Evolutionary conservation across 371 early-diverging fungal species (phyloP).

Genomic region (Furculomyces boomerangus): DNA sequence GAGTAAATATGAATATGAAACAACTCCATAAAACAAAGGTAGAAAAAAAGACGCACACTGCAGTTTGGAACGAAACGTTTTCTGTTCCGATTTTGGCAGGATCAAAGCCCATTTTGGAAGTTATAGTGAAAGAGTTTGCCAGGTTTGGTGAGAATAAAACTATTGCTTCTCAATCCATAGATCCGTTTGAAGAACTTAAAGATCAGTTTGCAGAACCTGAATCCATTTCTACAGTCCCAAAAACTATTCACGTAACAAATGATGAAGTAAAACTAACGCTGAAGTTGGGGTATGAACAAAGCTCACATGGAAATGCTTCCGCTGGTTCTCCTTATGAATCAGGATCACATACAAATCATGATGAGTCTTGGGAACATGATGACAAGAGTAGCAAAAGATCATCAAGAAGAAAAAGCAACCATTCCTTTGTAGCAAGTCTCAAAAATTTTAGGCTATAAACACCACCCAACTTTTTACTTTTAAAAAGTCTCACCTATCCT

Average conservation of each 20-base stretch:
- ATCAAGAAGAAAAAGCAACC: too few species aligned
- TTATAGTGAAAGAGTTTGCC: slow-evolving; percentile 45
- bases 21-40: slow-evolving; percentile 47
- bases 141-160: slow-evolving; percentile 38
- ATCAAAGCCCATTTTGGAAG: slow-evolving; percentile 27
- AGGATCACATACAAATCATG: too few species aligned
- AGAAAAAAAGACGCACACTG: slow-evolving; percentile 47
- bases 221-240: not conserved
- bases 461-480: not conserved
- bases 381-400: too few species aligned
- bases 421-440: too few species aligned
- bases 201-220: slow-evolving; percentile 23
- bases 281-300: too few species aligned
- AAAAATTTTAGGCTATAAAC: too few species aligned
- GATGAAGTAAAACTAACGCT: too few species aligned
- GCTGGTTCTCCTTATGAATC: too few species aligned
- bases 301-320: too few species aligned
- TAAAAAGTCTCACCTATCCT: too few species aligned
- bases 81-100: slow-evolving; percentile 24
- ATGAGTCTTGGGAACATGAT: too few species aligned
- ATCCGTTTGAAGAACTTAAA: slow-evolving; percentile 22
- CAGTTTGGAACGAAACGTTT: slow-evolving; percentile 44
- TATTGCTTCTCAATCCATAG: slow-evolving; percentile 30
- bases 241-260: not conserved
- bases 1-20: slow-evolving; percentile 27